Evolutionary conservation across 1,284 basidiomycete genomes (phyloP).

Genomic region (Ustilago curta): DNA sequence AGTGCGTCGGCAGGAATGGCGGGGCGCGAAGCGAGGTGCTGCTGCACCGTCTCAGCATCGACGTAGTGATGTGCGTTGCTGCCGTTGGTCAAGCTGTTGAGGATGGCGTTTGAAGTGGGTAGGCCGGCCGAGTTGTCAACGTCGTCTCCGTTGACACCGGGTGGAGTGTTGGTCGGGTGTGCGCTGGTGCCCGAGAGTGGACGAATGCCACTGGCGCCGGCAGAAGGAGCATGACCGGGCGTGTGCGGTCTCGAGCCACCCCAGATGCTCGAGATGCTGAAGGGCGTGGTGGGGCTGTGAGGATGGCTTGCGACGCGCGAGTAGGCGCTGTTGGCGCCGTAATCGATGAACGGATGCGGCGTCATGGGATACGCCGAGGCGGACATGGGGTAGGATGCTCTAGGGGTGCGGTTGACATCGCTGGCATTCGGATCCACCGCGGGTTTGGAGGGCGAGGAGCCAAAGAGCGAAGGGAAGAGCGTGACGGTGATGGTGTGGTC

Average conservation of each 20-base stretch:
- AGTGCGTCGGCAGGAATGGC: slow-evolving; percentile 61
- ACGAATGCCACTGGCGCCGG: slow-evolving; percentile 26
- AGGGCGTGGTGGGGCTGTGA: slow-evolving; percentile 58
- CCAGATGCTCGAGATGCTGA: slow-evolving; percentile 58
- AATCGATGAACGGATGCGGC: slow-evolving; percentile 65
- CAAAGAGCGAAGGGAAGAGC: slow-evolving; percentile 64
- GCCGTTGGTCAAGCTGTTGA: slow-evolving; percentile 29
- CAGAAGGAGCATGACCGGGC: slow-evolving; percentile 36
- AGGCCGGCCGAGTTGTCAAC: slow-evolving; percentile 13
- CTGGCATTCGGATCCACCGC: slow-evolving; percentile 22
- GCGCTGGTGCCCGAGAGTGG: slow-evolving; percentile 44
- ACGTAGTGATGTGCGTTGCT: slow-evolving; percentile 35
- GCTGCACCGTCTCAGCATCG: slow-evolving; percentile 42
- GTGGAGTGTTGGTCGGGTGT: slow-evolving; percentile 42
- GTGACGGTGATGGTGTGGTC: slow-evolving; percentile 68
- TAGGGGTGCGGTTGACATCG: slow-evolving; percentile 45
- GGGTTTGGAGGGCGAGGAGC: slow-evolving; percentile 29
- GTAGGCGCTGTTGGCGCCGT: slow-evolving; percentile 46
- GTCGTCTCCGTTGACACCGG: slow-evolving; percentile 62
- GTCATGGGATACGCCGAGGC: slow-evolving; percentile 53
- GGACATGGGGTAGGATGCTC: slow-evolving; percentile 33
- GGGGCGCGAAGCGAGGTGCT: slow-evolving; percentile 43
- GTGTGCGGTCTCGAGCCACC: slow-evolving; percentile 58
- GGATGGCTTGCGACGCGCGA: slow-evolving; percentile 49
- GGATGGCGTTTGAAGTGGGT: slow-evolving; percentile 8